A percentile compares a stretch with the other conserved stretches of the same genome.
Evolutionary conservation across 345 rosid species (phyloP).

Genomic region (Combretum micranthum): DNA sequence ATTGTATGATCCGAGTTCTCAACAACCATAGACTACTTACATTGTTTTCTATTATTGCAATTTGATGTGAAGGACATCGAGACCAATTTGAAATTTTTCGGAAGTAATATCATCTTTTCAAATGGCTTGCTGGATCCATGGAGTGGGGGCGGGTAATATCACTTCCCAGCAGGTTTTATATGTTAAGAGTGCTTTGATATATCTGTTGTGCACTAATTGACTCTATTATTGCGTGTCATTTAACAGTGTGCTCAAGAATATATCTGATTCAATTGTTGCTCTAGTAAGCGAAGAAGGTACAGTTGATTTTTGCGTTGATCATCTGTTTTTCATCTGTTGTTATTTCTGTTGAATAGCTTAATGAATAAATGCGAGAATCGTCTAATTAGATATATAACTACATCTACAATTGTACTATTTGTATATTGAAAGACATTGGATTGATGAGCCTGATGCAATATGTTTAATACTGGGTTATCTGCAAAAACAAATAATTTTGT

Average conservation of each 20-base stretch:
- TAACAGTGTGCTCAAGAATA: conserved; percentile 66
- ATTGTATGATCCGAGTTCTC: neutral
- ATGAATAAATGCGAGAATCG: neutral
- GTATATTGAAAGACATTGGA: too few species aligned
- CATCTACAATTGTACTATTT: neutral
- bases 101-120: conserved; percentile 93
- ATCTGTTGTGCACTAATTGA: conserved; percentile 9
- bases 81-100: conserved; percentile 54
- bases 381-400: neutral
- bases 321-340: too few species aligned
- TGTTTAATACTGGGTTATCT: too few species aligned
- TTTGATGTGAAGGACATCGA: conserved; percentile 52
- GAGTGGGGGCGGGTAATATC: conserved; percentile 84
- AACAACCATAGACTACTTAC: neutral
- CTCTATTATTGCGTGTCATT: conserved; percentile 2
- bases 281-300: conserved; percentile 82
- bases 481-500: too few species aligned
- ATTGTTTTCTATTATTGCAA: conserved; percentile 5
- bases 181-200: neutral
- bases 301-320: too few species aligned
- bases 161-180: conserved; percentile 3
- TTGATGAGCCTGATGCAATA: too few species aligned
- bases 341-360: too few species aligned
- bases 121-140: conserved; percentile 94
- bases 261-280: conserved; percentile 71